A percentile compares a stretch with the other conserved stretches of the same genome.
phyloP scores from a whole-genome alignment of 2,329 filamentous ascomycete species.

The Cryphonectria nitschkei region DNA sequence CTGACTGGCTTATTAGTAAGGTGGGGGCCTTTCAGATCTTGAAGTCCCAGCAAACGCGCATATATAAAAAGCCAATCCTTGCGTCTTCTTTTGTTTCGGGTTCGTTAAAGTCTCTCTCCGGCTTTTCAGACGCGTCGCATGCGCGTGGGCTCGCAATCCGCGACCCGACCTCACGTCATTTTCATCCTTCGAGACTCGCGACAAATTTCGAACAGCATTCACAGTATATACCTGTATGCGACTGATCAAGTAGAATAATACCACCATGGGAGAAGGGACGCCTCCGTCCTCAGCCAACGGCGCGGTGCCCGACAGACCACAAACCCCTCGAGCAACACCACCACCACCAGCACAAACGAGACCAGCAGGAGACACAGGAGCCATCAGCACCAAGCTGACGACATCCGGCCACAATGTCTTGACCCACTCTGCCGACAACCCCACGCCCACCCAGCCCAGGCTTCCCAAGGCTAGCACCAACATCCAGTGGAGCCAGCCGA shows the following conservation, averaged over 20 bases:
- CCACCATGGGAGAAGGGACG: not conserved
- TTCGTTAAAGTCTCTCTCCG: not conserved
- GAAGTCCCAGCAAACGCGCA: not conserved
- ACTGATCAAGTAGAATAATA: not conserved
- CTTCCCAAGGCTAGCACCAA: conserved; percentile 36
- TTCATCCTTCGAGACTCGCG: not conserved
- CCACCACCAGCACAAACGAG: not conserved
- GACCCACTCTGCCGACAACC: conserved; percentile 1
- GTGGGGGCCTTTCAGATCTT: not conserved
- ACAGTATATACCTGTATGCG: not conserved
- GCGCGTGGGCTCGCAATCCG: not conserved
- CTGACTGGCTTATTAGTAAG: not conserved
- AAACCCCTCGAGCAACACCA: not conserved
- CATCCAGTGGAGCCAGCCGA: conserved; percentile 43
- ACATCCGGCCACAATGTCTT: conserved; percentile 14
- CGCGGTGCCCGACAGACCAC: not conserved
- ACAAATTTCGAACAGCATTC: not conserved
- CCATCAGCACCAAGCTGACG: conserved; percentile 6
- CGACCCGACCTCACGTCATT: not conserved
- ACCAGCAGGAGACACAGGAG: not conserved
- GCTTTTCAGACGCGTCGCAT: not conserved
- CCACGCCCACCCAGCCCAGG: not conserved
- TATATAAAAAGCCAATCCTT: not conserved
- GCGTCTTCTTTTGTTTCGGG: not conserved
- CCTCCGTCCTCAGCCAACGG: not conserved